Conservation (phyloP, 306 rosid genomes). For the Trifolium subterraneum region DNA sequence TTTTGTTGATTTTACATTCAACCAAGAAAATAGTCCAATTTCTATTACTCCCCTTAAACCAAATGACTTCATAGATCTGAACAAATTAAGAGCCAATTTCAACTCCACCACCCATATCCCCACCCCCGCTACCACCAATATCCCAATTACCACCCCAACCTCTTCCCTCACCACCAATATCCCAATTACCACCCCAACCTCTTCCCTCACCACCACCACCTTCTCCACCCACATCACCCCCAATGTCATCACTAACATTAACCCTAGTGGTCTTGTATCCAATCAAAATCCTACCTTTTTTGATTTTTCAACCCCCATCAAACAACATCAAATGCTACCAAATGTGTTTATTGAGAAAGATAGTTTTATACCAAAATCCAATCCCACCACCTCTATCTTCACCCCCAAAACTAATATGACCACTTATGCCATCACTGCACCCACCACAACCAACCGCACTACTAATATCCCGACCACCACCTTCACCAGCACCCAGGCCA, state of each 20-base stretch:
- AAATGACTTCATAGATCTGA: slow-evolving; percentile 56
- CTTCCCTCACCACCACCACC: neutral
- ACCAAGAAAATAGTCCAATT: too few relatives aligned
- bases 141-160: neutral
- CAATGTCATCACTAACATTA: too few relatives aligned
- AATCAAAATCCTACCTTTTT: neutral
- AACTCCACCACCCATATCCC: slow-evolving; percentile 45
- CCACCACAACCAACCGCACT: too few relatives aligned
- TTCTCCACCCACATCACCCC: neutral
- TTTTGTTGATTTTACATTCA: too few relatives aligned
- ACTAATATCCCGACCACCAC: neutral
- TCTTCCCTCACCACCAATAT: neutral
- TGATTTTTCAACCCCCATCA: neutral
- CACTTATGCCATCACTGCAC: too few relatives aligned
- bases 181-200: neutral
- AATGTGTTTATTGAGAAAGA: too few relatives aligned
- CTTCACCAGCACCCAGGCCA: neutral
- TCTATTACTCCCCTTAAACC: neutral
- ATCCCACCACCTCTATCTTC: neutral
- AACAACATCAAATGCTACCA: neutral
- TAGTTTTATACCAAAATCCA: neutral
- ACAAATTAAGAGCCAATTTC: slow-evolving; percentile 51
- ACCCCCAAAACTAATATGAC: too few relatives aligned
- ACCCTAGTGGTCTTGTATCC: too few relatives aligned
- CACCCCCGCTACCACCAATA: neutral